Evolutionary conservation across 768 basidiomycete species (phyloP).

Genomic region (Leucosporidium scottii): DNA sequence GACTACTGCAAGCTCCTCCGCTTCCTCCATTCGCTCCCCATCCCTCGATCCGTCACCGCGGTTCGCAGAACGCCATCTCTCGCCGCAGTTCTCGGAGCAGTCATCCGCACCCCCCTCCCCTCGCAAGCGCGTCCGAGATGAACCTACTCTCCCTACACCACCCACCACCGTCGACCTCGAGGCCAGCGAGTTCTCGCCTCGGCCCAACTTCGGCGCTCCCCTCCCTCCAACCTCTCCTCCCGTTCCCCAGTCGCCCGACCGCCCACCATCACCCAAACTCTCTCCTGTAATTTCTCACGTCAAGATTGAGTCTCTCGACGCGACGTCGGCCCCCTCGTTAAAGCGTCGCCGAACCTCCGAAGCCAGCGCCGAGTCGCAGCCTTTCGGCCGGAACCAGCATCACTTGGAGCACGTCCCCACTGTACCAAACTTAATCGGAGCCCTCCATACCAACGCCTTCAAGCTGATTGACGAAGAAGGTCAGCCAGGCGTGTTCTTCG

Average conservation of each 20-base stretch:
- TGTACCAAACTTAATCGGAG: conserved; percentile 69
- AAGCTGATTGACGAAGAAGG: conserved; percentile 77
- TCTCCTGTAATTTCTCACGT: too few species aligned
- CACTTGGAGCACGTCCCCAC: conserved; percentile 8
- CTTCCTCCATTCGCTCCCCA: too few species aligned
- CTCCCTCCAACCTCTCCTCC: background rate
- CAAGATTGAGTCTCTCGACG: too few species aligned
- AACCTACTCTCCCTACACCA: too few species aligned
- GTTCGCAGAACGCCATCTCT: too few species aligned
- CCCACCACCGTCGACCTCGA: background rate
- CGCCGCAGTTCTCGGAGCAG: too few species aligned
- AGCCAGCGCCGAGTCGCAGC: conserved; percentile 49
- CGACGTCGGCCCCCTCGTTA: background rate
- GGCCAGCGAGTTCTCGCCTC: background rate
- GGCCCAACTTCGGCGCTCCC: background rate
- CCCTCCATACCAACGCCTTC: conserved; percentile 77
- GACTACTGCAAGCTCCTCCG: too few species aligned
- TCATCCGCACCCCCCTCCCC: too few species aligned
- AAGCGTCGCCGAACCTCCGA: conserved; percentile 6
- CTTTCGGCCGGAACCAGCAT: conserved; percentile 47
- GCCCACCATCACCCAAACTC: too few species aligned
- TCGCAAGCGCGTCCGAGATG: too few species aligned
- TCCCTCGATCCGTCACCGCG: too few species aligned
- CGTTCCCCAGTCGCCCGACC: background rate
- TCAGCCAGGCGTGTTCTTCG: conserved; percentile 82